Conservation (phyloP, 805 yeast genomes). For the Ogataea salicorniae region DNA sequence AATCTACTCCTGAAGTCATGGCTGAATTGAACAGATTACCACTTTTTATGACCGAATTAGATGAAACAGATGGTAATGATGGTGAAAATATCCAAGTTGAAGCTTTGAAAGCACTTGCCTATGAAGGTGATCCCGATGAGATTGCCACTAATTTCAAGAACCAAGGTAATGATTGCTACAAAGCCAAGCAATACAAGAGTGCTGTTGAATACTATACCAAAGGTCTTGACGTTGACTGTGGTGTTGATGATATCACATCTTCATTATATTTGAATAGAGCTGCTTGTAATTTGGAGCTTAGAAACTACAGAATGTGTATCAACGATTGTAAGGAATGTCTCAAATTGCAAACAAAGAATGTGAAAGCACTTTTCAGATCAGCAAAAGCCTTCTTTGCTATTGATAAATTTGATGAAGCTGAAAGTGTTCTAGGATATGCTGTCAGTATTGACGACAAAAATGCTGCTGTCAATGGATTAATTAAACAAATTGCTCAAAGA, state of each 20-base stretch:
- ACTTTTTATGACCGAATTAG: conserved; percentile 87
- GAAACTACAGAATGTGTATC: conserved; percentile 80
- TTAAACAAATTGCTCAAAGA: conserved; percentile 34
- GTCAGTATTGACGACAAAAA: conserved; percentile 55
- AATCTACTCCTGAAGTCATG: conserved; percentile 71
- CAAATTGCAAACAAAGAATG: conserved; percentile 56
- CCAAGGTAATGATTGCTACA: conserved; percentile 89
- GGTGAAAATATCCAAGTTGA: conserved; percentile 74
- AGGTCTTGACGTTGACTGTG: conserved; percentile 70
- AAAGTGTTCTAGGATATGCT: conserved; percentile 61
- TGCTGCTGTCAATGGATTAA: conserved; percentile 45
- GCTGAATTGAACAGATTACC: conserved; percentile 79
- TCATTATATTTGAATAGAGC: conserved; percentile 79
- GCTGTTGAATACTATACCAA: conserved; percentile 78
- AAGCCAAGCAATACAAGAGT: conserved; percentile 60
- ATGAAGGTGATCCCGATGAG: conserved; percentile 94
- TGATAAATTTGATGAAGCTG: conserved; percentile 67
- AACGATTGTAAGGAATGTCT: conserved; percentile 79
- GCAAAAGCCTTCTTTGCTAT: conserved; percentile 74
- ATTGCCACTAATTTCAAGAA: conserved; percentile 82
- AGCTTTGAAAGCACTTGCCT: conserved; percentile 85
- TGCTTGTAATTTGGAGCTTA: conserved; percentile 82
- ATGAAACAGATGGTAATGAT: conserved; percentile 69
- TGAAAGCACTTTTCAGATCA: conserved; percentile 82
- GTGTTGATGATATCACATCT: conserved; percentile 47